phyloP scores from a whole-genome alignment of 2,329 filamentous ascomycete genomes.

The Phaeosphaeria sp. region DNA sequence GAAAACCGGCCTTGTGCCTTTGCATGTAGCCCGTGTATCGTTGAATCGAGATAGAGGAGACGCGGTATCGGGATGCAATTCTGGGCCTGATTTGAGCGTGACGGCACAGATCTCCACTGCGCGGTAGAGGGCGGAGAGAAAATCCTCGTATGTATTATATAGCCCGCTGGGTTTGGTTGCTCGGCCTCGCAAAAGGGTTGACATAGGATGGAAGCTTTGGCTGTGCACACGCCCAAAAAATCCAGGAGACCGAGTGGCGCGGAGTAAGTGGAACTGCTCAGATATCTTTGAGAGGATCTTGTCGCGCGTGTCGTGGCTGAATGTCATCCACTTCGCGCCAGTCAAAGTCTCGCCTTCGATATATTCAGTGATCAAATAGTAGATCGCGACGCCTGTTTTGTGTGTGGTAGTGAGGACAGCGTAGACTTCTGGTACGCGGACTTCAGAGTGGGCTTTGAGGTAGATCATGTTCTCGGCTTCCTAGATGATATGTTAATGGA shows the following conservation, averaged over 20 bases:
- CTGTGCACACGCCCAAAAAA: constrained; percentile 3
- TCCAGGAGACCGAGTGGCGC: constrained; percentile 2
- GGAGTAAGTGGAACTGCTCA: constrained; percentile 2
- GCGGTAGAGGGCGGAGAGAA: background rate
- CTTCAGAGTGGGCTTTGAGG: constrained; percentile 1
- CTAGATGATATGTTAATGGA: background rate
- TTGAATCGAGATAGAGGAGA: background rate
- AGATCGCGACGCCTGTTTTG: background rate
- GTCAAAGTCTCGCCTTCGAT: constrained; percentile 1
- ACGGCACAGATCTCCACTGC: background rate
- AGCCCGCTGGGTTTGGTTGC: background rate
- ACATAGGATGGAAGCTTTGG: background rate
- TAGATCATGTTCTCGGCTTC: constrained; percentile 2
- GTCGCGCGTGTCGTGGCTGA: background rate
- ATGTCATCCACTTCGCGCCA: background rate
- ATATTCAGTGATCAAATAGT: constrained; percentile 1
- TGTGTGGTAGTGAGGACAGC: background rate
- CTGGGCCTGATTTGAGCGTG: background rate
- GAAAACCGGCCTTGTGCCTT: background rate
- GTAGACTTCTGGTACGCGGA: constrained; percentile 4
- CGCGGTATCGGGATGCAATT: background rate
- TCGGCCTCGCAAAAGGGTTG: background rate
- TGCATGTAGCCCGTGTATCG: background rate
- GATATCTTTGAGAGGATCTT: background rate
- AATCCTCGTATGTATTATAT: constrained; percentile 2